These are phyloP conservation scores for Hypoxylon cercidicola DNA, from an alignment of 495 filamentous ascomycete species.

Conservation along the genomic window DNA sequence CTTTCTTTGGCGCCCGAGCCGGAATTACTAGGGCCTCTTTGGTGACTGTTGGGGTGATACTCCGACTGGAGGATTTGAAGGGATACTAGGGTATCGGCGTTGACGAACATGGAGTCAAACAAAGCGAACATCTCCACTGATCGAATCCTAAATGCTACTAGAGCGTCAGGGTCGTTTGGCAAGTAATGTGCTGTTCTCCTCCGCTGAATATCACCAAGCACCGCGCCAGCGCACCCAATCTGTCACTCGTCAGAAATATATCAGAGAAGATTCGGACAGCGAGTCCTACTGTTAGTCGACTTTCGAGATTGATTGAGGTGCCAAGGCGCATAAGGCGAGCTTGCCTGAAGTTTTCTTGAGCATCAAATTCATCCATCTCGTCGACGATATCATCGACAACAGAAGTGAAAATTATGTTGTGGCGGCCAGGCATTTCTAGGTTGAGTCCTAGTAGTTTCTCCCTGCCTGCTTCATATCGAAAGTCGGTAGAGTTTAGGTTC, in stretches of 20 bases:
- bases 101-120: constrained; percentile 84
- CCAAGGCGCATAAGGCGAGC: constrained; percentile 77
- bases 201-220: constrained; percentile 82
- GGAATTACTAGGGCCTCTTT: constrained; percentile 76
- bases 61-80: constrained; percentile 90
- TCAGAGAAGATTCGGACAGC: neutral
- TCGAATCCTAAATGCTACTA: constrained; percentile 66
- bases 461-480: constrained; percentile 75
- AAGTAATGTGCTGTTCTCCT: constrained; percentile 69
- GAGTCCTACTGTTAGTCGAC: constrained; percentile 54
- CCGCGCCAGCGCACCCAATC: constrained; percentile 83
- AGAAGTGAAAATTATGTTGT: constrained; percentile 67
- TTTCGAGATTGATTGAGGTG: constrained; percentile 81
- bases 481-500: constrained; percentile 78
- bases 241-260: constrained; percentile 30
- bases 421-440: constrained; percentile 58
- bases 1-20: constrained; percentile 83
- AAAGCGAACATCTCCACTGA: constrained; percentile 82
- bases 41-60: constrained; percentile 84
- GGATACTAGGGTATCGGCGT: constrained; percentile 78
- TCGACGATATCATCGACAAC: constrained; percentile 58
- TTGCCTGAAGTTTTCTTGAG: constrained; percentile 55
- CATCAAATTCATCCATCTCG: constrained; percentile 56
- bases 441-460: constrained; percentile 70
- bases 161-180: constrained; percentile 62